A percentile compares a stretch with the other conserved stretches of the same genome.
Evolutionary conservation across 805 yeast species (phyloP).

Genomic region (Saccharomyces eubayanus): DNA sequence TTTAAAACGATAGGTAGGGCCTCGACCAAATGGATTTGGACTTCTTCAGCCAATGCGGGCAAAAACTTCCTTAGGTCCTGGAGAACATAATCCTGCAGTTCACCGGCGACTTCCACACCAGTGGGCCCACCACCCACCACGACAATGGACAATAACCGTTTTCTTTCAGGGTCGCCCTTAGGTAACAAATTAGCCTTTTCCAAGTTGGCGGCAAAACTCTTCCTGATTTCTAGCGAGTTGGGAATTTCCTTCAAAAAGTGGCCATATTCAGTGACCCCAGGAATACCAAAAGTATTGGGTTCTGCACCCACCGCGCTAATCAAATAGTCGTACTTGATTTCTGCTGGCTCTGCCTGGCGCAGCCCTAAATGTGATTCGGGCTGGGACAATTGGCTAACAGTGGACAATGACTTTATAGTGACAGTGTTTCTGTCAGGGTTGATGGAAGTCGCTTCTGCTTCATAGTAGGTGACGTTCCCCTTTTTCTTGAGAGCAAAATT

Average conservation of each 20-base stretch:
- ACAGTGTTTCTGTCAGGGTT: constrained; percentile 68
- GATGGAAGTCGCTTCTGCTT: constrained; percentile 82
- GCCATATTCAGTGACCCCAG: constrained; percentile 81
- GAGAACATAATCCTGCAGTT: constrained; percentile 86
- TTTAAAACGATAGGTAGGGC: constrained; percentile 81
- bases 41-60: constrained; percentile 79
- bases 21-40: constrained; percentile 79
- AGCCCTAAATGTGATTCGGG: constrained; percentile 31
- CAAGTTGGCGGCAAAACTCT: constrained; percentile 72
- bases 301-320: constrained; percentile 91
- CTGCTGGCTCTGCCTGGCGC: constrained; percentile 35
- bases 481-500: constrained; percentile 70
- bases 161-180: constrained; percentile 69
- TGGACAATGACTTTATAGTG: constrained; percentile 43
- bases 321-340: constrained; percentile 67
- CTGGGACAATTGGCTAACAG: constrained; percentile 24
- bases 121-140: constrained; percentile 98
- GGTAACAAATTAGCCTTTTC: constrained; percentile 85
- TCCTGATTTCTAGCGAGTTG: constrained; percentile 76
- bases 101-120: constrained; percentile 96
- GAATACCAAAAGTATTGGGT: constrained; percentile 88
- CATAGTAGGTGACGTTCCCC: constrained; percentile 74
- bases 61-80: constrained; percentile 83
- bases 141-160: constrained; percentile 74
- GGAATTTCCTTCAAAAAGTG: constrained; percentile 82